Base-by-base conservation (phyloP, 805 yeast species). In the Pichia nakasei region DNA sequence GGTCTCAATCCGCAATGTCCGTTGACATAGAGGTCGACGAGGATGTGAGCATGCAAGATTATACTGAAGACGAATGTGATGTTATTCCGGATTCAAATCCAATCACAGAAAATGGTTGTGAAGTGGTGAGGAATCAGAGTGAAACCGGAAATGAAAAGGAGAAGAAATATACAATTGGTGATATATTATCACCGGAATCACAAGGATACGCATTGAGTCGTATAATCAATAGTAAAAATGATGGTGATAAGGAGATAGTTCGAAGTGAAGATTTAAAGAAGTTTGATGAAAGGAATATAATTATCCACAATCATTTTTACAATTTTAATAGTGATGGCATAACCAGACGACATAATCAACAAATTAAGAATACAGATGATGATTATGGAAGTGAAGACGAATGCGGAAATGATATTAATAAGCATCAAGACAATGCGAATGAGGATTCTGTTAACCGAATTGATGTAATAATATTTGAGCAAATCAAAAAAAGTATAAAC, bases 1-100 rank as follows among this genome's bases (percentile, higher is more conserved):
- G 12, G 13, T 2, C 24, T 2, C 19, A 32, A 24, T 11, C 27
- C 9, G 2, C 27, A 24, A 24, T 24, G 12, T 11, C 27, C 12
- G 5, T 24, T 11, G 27, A 24, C 27, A 24, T 11, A 11, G 27
- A 24, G 6, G 9, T 22, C 5, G 51, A 44, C 38, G 50, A 49
- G 20, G 58, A 54, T 34, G 20, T 51, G 2, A 49, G 47, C 17
- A 48, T 48, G 51, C 18, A 35, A 8, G 51, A 48, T 27, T 44
- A 37, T n/a, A 46, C 35, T 6, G 42, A 37, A 5, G 22, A 32
- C 7, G 44, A 39, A 15, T 13, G 27, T n/a, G 15, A 17, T 29
- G 19, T 18, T 26, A 12, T 15, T 7, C 22, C 21, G 22, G 31
- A 26, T n/a, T n/a, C n/a, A n/a, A n/a, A n/a, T n/a, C n/a, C n/a